phyloP scores from a whole-genome alignment of 345 rosid genomes.

The Eucalyptus sp. region DNA sequence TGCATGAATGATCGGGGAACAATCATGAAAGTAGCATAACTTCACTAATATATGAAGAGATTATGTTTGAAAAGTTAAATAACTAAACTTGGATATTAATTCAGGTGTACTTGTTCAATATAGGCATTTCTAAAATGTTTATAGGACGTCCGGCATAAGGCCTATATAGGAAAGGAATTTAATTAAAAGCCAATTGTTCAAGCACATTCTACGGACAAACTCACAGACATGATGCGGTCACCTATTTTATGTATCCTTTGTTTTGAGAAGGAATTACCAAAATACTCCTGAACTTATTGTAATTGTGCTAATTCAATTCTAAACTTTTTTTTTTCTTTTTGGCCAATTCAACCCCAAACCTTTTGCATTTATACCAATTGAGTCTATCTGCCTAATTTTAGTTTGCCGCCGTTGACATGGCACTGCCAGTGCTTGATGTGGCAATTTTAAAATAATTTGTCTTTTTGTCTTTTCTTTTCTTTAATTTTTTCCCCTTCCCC shows the following conservation, averaged over 20 bases:
- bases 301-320: too few relatives aligned
- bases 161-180: not conserved
- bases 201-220: not conserved
- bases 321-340: too few relatives aligned
- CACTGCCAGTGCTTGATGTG: too few relatives aligned
- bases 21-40: not conserved
- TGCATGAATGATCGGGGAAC: too few relatives aligned
- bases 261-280: not conserved
- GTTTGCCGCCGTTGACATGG: too few relatives aligned
- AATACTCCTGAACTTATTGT: rapidly evolving
- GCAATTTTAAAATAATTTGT: too few relatives aligned
- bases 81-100: not conserved
- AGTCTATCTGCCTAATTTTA: too few relatives aligned
- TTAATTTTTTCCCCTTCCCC: too few relatives aligned
- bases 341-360: too few relatives aligned
- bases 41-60: not conserved
- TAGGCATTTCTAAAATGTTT: not conserved
- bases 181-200: not conserved
- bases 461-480: too few relatives aligned
- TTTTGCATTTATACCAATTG: too few relatives aligned
- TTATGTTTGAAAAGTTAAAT: not conserved
- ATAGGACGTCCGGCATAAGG: not conserved
- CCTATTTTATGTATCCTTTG: not conserved
- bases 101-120: not conserved
- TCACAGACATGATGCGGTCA: not conserved